Percentiles rank a stretch among this genome's conserved stretches.
Evolutionary conservation across 1,284 basidiomycete species (phyloP).

Genomic region (Rhodotorula glutinis): DNA sequence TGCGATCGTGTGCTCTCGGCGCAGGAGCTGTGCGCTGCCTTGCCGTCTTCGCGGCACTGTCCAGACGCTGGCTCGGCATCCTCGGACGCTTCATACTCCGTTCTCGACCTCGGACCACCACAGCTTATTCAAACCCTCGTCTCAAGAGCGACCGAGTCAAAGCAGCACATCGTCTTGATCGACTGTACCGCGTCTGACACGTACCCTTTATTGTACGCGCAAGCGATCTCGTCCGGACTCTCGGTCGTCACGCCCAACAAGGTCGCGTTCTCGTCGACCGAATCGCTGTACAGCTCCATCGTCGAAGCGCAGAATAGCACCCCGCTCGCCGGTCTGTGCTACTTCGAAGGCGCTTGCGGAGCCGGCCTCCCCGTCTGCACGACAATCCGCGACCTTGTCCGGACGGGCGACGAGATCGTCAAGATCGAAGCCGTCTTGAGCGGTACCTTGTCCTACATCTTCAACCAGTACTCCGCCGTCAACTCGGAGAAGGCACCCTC

Average conservation of each 20-base stretch:
- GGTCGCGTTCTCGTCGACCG: conserved; percentile 81
- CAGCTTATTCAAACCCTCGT: conserved; percentile 50
- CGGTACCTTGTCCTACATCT: conserved; percentile 96
- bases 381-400: conserved; percentile 84
- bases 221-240: conserved; percentile 71
- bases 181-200: conserved; percentile 87
- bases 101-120: background rate
- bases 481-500: background rate
- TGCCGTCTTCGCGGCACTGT: conserved; percentile 6
- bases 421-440: conserved; percentile 71
- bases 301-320: conserved; percentile 53
- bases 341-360: conserved; percentile 91
- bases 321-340: conserved; percentile 62
- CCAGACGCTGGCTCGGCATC: too few relatives aligned
- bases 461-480: conserved; percentile 82
- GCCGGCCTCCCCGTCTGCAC: conserved; percentile 89
- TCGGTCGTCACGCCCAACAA: conserved; percentile 96
- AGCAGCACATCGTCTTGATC: conserved; percentile 58
- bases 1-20: background rate
- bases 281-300: conserved; percentile 69
- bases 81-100: background rate
- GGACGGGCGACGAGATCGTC: conserved; percentile 76
- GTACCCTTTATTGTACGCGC: conserved; percentile 77
- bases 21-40: conserved; percentile 3
- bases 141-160: background rate